A percentile compares a stretch with the other conserved stretches of the same genome.
phyloP scores from a whole-genome alignment of 257 asterid genomes.

The Apocynum venetum region DNA sequence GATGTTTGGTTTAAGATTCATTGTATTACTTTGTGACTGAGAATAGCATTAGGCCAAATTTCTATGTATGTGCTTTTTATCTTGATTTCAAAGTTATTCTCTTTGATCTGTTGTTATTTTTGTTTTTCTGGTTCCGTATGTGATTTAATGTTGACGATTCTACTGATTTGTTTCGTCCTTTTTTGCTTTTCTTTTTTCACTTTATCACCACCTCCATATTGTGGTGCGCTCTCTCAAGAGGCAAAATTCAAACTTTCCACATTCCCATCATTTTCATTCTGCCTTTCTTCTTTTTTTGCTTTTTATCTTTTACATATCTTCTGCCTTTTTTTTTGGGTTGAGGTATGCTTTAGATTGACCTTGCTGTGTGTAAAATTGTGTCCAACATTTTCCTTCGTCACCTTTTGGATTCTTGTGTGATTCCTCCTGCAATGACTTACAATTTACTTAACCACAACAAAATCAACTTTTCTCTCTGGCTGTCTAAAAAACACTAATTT shows the following conservation, averaged over 20 bases:
- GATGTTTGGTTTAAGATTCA: constrained; percentile 1
- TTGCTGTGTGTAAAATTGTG: constrained; percentile 5
- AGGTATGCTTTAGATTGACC: constrained; percentile 1
- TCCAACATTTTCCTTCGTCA: not conserved
- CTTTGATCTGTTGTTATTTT: constrained; percentile 41
- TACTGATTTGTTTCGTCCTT: constrained; percentile 19
- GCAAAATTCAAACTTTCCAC: constrained; percentile 33
- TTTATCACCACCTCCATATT: constrained; percentile 32
- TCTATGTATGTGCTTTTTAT: constrained; percentile 16
- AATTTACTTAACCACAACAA: not conserved
- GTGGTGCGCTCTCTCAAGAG: constrained; percentile 19
- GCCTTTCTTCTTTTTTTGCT: constrained; percentile 16
- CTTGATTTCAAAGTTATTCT: constrained; percentile 12
- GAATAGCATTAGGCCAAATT: constrained; percentile 12
- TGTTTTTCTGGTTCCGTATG: constrained; percentile 33
- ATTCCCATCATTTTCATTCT: constrained; percentile 13
- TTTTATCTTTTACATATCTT: constrained; percentile 3
- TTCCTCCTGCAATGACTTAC: not conserved
- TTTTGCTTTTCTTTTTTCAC: constrained; percentile 30
- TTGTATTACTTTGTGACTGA: constrained; percentile 4
- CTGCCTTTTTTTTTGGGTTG: not conserved
- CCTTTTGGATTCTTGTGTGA: not conserved
- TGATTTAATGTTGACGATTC: constrained; percentile 42
- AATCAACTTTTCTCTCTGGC: not conserved
- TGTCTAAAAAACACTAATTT: not conserved